phyloP scores from a whole-genome alignment of 768 basidiomycete species.

The Ephemerocybe angulata region DNA sequence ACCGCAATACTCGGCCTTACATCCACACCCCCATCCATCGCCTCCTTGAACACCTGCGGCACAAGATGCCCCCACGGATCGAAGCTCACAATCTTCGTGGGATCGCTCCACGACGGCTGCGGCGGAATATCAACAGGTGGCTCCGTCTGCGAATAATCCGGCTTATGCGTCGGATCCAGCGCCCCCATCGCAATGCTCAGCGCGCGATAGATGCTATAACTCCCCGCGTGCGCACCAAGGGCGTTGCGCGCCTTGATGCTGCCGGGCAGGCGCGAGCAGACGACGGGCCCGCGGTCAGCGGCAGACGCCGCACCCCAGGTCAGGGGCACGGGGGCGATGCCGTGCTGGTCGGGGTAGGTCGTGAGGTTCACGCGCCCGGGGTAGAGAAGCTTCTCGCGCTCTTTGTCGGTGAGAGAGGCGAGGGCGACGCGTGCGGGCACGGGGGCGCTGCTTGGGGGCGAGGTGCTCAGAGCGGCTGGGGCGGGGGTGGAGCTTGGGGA shows the following conservation, averaged over 20 bases:
- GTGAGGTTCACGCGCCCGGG: constrained; percentile 81
- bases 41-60: constrained; percentile 61
- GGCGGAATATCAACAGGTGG: constrained; percentile 80
- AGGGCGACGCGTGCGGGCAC: background rate
- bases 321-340: constrained; percentile 75
- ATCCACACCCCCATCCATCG: constrained; percentile 72
- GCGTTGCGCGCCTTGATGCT: constrained; percentile 91
- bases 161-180: constrained; percentile 73
- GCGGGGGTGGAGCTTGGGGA: constrained; percentile 17
- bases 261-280: constrained; percentile 80
- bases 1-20: constrained; percentile 90
- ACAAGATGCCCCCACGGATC: constrained; percentile 94
- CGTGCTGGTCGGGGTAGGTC: constrained; percentile 93
- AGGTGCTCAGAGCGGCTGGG: constrained; percentile 11
- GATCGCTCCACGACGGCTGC: constrained; percentile 73
- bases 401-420: constrained; percentile 44
- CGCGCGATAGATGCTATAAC: constrained; percentile 93
- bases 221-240: constrained; percentile 89
- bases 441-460: no score
- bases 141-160: constrained; percentile 78
- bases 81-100: constrained; percentile 81
- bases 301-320: constrained; percentile 76
- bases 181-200: constrained; percentile 89
- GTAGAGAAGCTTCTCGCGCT: constrained; percentile 73
- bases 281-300: constrained; percentile 72